Base-by-base conservation (phyloP, 2,329 filamentous ascomycete species). In the Ophiostoma pallidulum region DNA sequence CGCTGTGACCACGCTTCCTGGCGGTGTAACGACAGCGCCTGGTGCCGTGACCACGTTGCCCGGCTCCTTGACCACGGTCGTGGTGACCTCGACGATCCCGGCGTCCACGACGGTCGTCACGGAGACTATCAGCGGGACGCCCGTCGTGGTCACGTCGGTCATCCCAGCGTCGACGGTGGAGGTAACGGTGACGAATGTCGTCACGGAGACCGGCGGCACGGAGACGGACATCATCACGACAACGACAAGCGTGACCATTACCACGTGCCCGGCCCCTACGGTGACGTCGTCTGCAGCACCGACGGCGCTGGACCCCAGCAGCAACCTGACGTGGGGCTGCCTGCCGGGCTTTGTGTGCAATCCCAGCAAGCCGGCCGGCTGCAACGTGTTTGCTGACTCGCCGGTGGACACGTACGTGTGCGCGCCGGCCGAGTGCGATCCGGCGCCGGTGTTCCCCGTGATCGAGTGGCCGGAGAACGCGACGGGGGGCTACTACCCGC, bases 311-410 rank as follows among this genome's bases (percentile, higher is more conserved):
- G 35, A 56, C 12, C 56, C 60, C 4, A 55, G 55, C 16, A 71
- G 70, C 2, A 54, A 74, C 45, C 62, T 62, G 33, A 75, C 73
- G 0, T 79, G 70, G 65, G 77, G 76, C 43, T 80, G 77, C 57
- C 43, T 52, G 12, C 73, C 75, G 2, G 74, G 75, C 28, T 71
- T 58, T 14, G 66, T 79, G 24, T 80, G 77, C 62, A 69, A 67
- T 51, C 68, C 69, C n/a, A 64, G 63, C 3, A 77, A 71, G 58
- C 71, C 73, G 0, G 54, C 46, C 0, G 64, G 62, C 19, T 80
- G 77, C 59, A 69, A 73, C 52, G 48, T 77, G n/a, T 79, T 70
- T 66, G 66, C 65, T 0, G 65, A 65, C 7, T 60, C 68, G 8
- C 77, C 77, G 0, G 54, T 51, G 1, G 58, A 70, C 24, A 59